Percentiles rank a stretch among this genome's conserved stretches.
phyloP scores from a whole-genome alignment of 2,329 filamentous ascomycete genomes.

The Fusarium siculi region DNA sequence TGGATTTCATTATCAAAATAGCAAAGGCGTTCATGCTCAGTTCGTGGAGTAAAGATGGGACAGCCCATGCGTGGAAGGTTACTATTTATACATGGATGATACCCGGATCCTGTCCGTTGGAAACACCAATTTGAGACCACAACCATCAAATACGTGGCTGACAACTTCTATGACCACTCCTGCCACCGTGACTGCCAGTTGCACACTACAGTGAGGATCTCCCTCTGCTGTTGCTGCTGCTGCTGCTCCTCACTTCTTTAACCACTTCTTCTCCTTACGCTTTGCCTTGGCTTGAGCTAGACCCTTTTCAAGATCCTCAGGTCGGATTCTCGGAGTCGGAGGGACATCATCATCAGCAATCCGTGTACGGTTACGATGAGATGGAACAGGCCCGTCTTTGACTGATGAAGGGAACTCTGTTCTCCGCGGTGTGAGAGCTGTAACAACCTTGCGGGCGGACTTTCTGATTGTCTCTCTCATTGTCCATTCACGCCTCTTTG shows the following conservation, averaged over 20 bases:
- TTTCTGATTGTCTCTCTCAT: constrained; percentile 76
- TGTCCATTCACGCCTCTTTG: constrained; percentile 88
- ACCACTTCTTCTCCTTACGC: constrained; percentile 46
- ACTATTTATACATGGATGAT: constrained; percentile 46
- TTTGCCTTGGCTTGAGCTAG: constrained; percentile 52
- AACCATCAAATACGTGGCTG: neutral
- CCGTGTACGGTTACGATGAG: constrained; percentile 54
- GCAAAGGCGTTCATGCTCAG: constrained; percentile 40
- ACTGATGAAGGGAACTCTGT: constrained; percentile 69
- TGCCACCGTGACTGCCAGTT: neutral
- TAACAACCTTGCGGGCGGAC: constrained; percentile 71
- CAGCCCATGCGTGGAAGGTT: constrained; percentile 38
- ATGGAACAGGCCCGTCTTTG: constrained; percentile 53
- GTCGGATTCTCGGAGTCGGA: constrained; percentile 65
- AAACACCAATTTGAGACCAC: constrained; percentile 25
- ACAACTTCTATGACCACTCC: neutral
- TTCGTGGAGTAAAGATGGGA: constrained; percentile 39
- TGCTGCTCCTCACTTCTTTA: constrained; percentile 21
- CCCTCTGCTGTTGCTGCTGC: neutral
- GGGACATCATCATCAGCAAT: constrained; percentile 66
- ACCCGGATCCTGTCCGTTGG: constrained; percentile 45
- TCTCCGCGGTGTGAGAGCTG: constrained; percentile 70
- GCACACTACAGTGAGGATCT: neutral
- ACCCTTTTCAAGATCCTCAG: constrained; percentile 70
- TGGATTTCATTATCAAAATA: constrained; percentile 38